Percentiles rank a stretch among this genome's conserved stretches.
These are phyloP conservation scores for Podaxis sp. DNA, from an alignment of 768 basidiomycete genomes.

Conservation along the genomic window DNA sequence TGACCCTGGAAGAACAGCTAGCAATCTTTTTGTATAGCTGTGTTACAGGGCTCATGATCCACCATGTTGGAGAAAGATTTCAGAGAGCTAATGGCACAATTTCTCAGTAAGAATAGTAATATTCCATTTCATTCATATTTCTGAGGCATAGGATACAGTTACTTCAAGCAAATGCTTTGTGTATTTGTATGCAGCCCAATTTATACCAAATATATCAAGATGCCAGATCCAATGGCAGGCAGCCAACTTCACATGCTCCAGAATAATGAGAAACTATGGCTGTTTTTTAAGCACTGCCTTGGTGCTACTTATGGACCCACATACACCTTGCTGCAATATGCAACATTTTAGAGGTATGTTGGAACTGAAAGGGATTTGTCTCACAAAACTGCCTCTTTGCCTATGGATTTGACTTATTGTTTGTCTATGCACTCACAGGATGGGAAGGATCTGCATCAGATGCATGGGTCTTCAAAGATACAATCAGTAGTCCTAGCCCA, in stretches of 20 bases:
- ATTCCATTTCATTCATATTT: neutral
- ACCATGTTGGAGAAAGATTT: no score
- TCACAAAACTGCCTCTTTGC: conserved; percentile 36
- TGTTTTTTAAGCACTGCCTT: conserved; percentile 29
- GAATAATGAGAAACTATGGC: conserved; percentile 28
- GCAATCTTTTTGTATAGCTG: conserved; percentile 12
- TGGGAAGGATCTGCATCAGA: conserved; percentile 41
- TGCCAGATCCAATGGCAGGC: conserved; percentile 18
- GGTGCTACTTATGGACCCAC: conserved; percentile 34
- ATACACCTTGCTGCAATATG: conserved; percentile 20
- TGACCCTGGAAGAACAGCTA: conserved; percentile 3
- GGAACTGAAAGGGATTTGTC: conserved; percentile 30
- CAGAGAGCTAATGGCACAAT: conserved; percentile 7
- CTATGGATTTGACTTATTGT: conserved; percentile 30
- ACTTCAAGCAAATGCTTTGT: conserved; percentile 9
- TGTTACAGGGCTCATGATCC: conserved; percentile 5
- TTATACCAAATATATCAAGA: conserved; percentile 17
- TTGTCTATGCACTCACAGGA: conserved; percentile 34
- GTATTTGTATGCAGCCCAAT: conserved; percentile 18
- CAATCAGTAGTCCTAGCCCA: conserved; percentile 19
- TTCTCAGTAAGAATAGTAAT: neutral
- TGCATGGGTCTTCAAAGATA: conserved; percentile 23
- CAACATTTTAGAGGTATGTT: conserved; percentile 8
- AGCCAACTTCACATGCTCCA: conserved; percentile 14
- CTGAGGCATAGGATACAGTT: neutral